These are phyloP conservation scores for Cornus florida DNA, from an alignment of 148 eudicot genomes.

Conservation along the genomic window DNA sequence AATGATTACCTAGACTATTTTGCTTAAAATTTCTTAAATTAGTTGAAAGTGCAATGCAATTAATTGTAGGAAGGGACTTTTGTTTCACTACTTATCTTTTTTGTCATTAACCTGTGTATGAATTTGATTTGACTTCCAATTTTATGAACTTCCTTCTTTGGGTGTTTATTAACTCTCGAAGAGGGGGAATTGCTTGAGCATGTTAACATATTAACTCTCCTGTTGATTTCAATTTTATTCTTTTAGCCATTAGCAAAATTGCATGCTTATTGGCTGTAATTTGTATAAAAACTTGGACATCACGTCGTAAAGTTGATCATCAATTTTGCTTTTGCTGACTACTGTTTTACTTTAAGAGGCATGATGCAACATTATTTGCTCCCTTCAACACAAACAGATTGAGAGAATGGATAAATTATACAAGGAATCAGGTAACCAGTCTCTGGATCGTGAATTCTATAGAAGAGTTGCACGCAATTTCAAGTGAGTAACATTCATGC, in stretches of 20 bases:
- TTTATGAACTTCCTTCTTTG: not conserved
- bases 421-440: conserved; percentile 36
- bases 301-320: not conserved
- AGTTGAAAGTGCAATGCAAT: not conserved
- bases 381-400: conserved; percentile 31
- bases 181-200: not conserved
- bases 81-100: not conserved
- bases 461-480: conserved; percentile 50
- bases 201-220: not conserved
- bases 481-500: conserved; percentile 42
- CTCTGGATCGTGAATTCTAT: conserved; percentile 45
- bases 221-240: not conserved
- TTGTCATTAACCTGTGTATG: not conserved
- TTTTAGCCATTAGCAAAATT: not conserved
- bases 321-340: conserved; percentile 4
- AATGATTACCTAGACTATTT: too few species aligned
- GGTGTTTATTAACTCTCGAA: not conserved
- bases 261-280: not conserved
- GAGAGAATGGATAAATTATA: conserved; percentile 55
- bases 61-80: not conserved
- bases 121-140: not conserved
- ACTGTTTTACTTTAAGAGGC: not conserved
- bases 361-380: not conserved
- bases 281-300: not conserved
- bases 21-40: too few species aligned